Evolutionary conservation across 306 rosid genomes (phyloP), one percentile per base, ranked within the genome.

Genomic region (Trifolium repens): DNA sequence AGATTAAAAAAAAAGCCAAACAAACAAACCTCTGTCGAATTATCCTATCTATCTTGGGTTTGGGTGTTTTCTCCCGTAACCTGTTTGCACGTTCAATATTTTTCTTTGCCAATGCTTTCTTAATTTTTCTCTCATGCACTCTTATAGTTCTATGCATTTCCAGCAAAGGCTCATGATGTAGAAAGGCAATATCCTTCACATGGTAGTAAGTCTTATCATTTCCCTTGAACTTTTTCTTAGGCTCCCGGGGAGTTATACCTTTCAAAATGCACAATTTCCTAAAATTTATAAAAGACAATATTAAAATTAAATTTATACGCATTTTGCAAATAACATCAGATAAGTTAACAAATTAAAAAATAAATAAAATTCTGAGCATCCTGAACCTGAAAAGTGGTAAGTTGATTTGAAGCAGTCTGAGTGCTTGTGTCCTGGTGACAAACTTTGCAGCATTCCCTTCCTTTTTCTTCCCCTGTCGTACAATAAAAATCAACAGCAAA

Each of bases 151-250:
- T 86, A 64, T 87, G 86, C 30, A 84, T 74, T 83, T 91, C 96
- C 55, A 91, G 72, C 14, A 94, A 80, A 15, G 96, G 98, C n/a
- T 94, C 98, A 0, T 90, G 98, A 34, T 85, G 96, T 75, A 94
- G 88, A 80, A 92, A 94, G n/a, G 91, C 65, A 67, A 92, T 70
- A 81, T 94, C 99, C 89, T 94, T 94, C 71, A 91, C 86, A 61
- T 94, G 99, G 81, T 92, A 94, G 79, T 92, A 90, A 42, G 97
- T 89, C 80, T 92, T 93, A 75, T 94, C 97, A 63, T 84, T 91
- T 72, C 99, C 99, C 37, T 91, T 89, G 84, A 94, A 88, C 89
- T 94, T 94, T 62, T 94, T 92, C 91, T 89, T 94, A 1, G 99
- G 97, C 82, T 94, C 99, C 55, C 96, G 87, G 0, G 99, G 99